phyloP scores from a whole-genome alignment of 2,329 filamentous ascomycete genomes.

The Aureobasidium sp. region DNA sequence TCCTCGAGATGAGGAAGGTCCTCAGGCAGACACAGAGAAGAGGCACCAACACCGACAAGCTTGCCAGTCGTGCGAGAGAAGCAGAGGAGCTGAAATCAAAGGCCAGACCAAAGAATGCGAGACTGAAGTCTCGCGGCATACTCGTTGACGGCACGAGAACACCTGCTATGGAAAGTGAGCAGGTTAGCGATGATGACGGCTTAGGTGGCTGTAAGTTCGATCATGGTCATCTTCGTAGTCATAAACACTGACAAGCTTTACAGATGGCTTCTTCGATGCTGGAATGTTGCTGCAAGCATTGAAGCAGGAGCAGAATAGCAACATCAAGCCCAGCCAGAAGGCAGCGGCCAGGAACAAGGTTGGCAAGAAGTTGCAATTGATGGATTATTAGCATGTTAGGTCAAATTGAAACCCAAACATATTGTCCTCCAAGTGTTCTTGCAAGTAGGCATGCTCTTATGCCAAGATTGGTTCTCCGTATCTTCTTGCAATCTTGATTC shows the following conservation, averaged over 20 bases:
- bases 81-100: constrained; percentile 53
- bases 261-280: constrained; percentile 96
- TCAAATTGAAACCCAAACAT: not conserved
- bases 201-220: constrained; percentile 82
- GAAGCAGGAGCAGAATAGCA: constrained; percentile 58
- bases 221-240: not conserved
- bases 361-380: constrained; percentile 65
- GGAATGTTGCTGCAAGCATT: constrained; percentile 88
- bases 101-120: constrained; percentile 34
- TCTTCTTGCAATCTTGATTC: not conserved
- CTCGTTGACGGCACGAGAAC: constrained; percentile 56
- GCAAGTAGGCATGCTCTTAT: too few relatives aligned
- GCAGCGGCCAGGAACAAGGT: constrained; percentile 61
- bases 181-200: constrained; percentile 76
- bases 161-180: constrained; percentile 57
- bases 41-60: constrained; percentile 46
- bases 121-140: constrained; percentile 65
- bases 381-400: constrained; percentile 52
- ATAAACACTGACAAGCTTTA: constrained; percentile 11
- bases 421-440: not conserved
- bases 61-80: constrained; percentile 54
- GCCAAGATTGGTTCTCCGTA: too few relatives aligned
- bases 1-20: constrained; percentile 82
- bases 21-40: constrained; percentile 61
- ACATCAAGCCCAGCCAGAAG: constrained; percentile 45